phyloP scores from a whole-genome alignment of 2,329 filamentous ascomycete genomes.

The Hirsutella rhossiliensis region DNA sequence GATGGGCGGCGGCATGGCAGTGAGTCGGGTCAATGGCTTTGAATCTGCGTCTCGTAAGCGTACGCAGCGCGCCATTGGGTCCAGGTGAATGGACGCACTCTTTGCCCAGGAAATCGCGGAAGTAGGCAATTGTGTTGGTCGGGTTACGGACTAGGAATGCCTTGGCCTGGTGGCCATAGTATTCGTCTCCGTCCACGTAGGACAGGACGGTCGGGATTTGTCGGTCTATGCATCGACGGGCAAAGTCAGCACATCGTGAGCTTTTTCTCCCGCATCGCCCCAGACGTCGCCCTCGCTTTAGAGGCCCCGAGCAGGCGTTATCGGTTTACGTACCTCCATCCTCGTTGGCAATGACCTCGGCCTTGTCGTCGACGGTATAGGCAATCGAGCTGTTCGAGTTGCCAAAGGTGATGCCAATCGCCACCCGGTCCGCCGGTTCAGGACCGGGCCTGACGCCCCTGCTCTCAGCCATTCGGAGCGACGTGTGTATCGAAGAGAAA shows the following conservation, averaged over 20 bases:
- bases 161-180: conserved; percentile 93
- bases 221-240: conserved; percentile 50
- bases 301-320: not conserved
- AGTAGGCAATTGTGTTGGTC: conserved; percentile 87
- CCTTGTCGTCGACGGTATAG: conserved; percentile 83
- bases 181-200: conserved; percentile 92
- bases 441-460: conserved; percentile 28
- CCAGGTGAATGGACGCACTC: conserved; percentile 39
- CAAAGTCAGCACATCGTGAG: not conserved
- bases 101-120: conserved; percentile 91
- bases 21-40: conserved; percentile 94
- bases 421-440: conserved; percentile 48
- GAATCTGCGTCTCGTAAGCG: conserved; percentile 40
- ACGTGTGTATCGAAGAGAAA: conserved; percentile 20
- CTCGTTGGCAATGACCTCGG: conserved; percentile 97
- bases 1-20: conserved; percentile 87
- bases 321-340: conserved; percentile 61
- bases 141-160: conserved; percentile 84
- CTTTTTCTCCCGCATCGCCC: not conserved
- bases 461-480: conserved; percentile 32
- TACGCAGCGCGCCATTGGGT: not conserved
- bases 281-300: not conserved
- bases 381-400: conserved; percentile 98
- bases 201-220: conserved; percentile 93
- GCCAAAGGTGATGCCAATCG: conserved; percentile 94